Evolutionary conservation across 2,329 filamentous ascomycete genomes (phyloP).

Genomic region (Apiospora saccharicola): DNA sequence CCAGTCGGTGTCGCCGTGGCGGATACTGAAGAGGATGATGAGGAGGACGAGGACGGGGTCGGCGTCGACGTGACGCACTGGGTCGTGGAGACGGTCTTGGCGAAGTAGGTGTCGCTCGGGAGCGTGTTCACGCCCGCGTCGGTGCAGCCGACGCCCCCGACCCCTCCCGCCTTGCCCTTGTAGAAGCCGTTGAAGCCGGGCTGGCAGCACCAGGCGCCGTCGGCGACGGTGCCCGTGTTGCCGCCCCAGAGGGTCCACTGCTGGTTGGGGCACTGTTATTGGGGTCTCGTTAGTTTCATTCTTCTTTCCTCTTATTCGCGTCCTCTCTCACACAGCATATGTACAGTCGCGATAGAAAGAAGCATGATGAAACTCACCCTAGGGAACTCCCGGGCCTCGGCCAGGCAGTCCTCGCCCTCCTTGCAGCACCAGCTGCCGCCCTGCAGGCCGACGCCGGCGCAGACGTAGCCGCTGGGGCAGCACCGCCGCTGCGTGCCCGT

Average conservation of each 20-base stretch:
- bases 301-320: no score
- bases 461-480: slow-evolving; percentile 8
- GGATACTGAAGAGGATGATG: not conserved
- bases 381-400: not conserved
- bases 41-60: not conserved
- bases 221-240: not conserved
- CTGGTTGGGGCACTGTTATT: slow-evolving; percentile 7
- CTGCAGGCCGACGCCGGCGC: not conserved
- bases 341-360: not conserved
- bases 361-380: not conserved
- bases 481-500: not conserved
- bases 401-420: slow-evolving; percentile 7
- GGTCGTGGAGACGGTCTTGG: slow-evolving; percentile 7
- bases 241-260: slow-evolving; percentile 18
- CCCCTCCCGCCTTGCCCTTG: not conserved
- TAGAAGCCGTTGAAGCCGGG: slow-evolving; percentile 15
- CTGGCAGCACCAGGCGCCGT: slow-evolving; percentile 17
- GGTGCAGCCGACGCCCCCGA: slow-evolving; percentile 5
- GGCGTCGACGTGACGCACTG: slow-evolving; percentile 5
- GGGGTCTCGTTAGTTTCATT: not conserved
- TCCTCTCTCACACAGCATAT: no score
- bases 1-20: not conserved
- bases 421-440: slow-evolving; percentile 18
- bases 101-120: slow-evolving; percentile 5
- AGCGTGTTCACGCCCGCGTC: slow-evolving; percentile 9